These are phyloP conservation scores for Zygosaccharomyces rouxii DNA, from an alignment of 805 yeast genomes.

Conservation along the genomic window DNA sequence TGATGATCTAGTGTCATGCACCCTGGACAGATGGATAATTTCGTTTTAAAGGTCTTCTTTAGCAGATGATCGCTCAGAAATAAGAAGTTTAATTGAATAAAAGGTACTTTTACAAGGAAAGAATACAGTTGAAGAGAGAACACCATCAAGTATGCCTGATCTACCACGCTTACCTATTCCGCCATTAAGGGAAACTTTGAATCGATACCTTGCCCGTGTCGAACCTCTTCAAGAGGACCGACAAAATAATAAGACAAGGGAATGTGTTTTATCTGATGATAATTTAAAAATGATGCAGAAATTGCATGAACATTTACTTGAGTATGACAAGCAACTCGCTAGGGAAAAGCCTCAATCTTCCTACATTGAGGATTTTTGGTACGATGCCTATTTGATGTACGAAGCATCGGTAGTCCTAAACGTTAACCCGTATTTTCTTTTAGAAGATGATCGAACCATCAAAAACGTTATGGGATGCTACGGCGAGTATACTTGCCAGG, in stretches of 20 bases:
- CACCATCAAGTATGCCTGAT: neutral
- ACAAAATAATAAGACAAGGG: slow-evolving; percentile 59
- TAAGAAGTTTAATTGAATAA: neutral
- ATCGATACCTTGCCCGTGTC: slow-evolving; percentile 58
- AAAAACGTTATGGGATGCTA: slow-evolving; percentile 33
- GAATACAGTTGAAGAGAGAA: neutral
- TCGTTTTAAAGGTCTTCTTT: neutral
- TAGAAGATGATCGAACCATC: slow-evolving; percentile 84
- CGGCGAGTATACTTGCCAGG: slow-evolving; percentile 45
- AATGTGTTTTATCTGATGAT: slow-evolving; percentile 38
- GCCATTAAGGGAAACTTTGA: slow-evolving; percentile 60
- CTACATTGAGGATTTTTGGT: slow-evolving; percentile 93
- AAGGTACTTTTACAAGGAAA: neutral
- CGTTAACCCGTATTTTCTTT: slow-evolving; percentile 81
- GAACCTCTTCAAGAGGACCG: slow-evolving; percentile 76
- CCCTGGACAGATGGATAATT: slow-evolving; percentile 4
- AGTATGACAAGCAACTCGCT: slow-evolving; percentile 58
- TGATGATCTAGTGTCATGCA: neutral
- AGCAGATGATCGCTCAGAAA: neutral
- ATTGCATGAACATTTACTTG: slow-evolving; percentile 55
- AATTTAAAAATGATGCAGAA: slow-evolving; percentile 39
- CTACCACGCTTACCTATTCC: slow-evolving; percentile 66
- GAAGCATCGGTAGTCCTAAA: slow-evolving; percentile 91
- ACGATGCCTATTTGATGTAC: slow-evolving; percentile 79
- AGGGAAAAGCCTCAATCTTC: slow-evolving; percentile 63